Conservation (phyloP, 108 stramenopile genomes). For the Schizochytrium sp. region DNA sequence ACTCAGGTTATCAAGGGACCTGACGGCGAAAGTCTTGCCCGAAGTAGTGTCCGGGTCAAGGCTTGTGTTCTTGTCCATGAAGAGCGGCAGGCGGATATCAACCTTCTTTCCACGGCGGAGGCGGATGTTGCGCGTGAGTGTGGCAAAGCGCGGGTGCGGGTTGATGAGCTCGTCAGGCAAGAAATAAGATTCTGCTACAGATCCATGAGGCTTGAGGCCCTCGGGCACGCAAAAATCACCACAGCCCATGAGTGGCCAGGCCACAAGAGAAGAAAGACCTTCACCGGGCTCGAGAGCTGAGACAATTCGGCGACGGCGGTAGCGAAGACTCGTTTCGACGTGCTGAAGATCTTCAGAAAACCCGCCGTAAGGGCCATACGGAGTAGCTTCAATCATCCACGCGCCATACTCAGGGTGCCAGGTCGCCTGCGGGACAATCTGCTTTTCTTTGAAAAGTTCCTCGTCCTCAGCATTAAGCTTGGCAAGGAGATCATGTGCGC, state of each 20-base stretch:
- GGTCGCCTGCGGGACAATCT: constrained; percentile 79
- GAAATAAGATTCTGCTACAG: constrained; percentile 86
- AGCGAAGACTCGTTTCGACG: constrained; percentile 98
- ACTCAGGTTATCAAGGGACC: background rate
- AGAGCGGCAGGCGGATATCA: constrained; percentile 92
- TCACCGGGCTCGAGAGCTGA: constrained; percentile 85
- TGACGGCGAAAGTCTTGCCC: constrained; percentile 2
- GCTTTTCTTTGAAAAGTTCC: constrained; percentile 57
- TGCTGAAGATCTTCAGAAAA: constrained; percentile 89
- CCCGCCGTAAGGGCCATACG: constrained; percentile 89
- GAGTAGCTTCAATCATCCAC: constrained; percentile 99
- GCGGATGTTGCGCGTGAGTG: constrained; percentile 94
- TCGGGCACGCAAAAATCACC: constrained; percentile 87
- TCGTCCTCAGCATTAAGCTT: constrained; percentile 79
- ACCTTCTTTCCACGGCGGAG: constrained; percentile 89
- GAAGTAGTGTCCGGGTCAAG: constrained; percentile 60
- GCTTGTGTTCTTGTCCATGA: constrained; percentile 89
- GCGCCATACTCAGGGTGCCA: constrained; percentile 97
- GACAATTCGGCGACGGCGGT: constrained; percentile 90
- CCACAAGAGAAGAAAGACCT: constrained; percentile 90
- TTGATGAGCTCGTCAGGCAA: constrained; percentile 95
- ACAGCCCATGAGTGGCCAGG: constrained; percentile 87
- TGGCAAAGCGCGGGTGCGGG: constrained; percentile 97
- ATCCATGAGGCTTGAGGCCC: constrained; percentile 82
- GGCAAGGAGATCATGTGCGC: constrained; percentile 87